Percentiles rank a stretch among this genome's conserved stretches.
phyloP scores from a whole-genome alignment of 495 filamentous ascomycete genomes.

The Hypoxylon perforatum region DNA sequence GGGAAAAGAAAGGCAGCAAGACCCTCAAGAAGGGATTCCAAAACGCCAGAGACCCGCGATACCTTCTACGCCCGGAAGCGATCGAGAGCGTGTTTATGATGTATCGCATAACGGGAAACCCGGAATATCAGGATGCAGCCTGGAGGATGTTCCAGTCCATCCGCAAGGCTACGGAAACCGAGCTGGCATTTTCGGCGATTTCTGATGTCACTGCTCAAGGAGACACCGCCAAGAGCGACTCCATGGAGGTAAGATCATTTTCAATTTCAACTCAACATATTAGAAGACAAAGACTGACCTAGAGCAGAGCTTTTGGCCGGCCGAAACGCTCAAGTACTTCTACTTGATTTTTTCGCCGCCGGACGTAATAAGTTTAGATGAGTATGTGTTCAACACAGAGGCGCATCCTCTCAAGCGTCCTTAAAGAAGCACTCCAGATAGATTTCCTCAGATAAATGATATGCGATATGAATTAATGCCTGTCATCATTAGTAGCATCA shows the following conservation, averaged over 20 bases:
- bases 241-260: conserved; percentile 57
- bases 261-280: neutral
- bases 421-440: neutral
- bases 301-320: conserved; percentile 60
- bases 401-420: conserved; percentile 74
- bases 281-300: conserved; percentile 25
- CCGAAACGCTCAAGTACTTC: conserved; percentile 67
- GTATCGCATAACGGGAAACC: conserved; percentile 68
- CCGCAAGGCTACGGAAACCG: conserved; percentile 55
- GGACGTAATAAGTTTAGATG: conserved; percentile 72
- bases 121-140: conserved; percentile 63
- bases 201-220: conserved; percentile 41
- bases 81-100: conserved; percentile 70
- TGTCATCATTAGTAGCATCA: too few relatives aligned
- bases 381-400: conserved; percentile 88
- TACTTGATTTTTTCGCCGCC: conserved; percentile 84
- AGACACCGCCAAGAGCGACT: conserved; percentile 14
- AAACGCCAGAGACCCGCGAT: conserved; percentile 26
- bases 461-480: too few relatives aligned
- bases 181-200: conserved; percentile 58
- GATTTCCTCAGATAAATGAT: too few relatives aligned
- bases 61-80: conserved; percentile 64
- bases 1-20: conserved; percentile 45
- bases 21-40: conserved; percentile 19
- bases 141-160: conserved; percentile 68